phyloP scores from a whole-genome alignment of 805 yeast genomes.

The Yamadazyma phyllophila region DNA sequence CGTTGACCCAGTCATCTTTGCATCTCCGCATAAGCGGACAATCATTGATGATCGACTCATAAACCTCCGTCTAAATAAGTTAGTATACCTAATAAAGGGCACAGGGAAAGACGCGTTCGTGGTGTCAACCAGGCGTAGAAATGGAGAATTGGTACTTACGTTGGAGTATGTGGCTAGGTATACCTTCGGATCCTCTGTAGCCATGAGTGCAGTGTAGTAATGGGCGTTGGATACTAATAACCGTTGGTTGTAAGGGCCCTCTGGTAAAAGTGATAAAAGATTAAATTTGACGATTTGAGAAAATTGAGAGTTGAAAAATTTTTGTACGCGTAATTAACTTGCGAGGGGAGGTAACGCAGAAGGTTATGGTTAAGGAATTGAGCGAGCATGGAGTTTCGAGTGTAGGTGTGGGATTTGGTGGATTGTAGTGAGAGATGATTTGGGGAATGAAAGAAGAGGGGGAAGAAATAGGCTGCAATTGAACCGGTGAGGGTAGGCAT shows the following conservation, averaged over 20 bases:
- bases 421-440: not conserved
- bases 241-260: conserved; percentile 3
- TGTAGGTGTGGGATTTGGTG: not conserved
- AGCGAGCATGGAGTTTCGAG: not conserved
- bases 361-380: not conserved
- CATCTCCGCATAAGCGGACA: conserved; percentile 88
- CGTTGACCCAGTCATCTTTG: conserved; percentile 93
- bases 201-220: conserved; percentile 4
- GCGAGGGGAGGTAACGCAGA: not conserved
- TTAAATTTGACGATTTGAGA: conserved; percentile 12
- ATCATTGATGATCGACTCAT: conserved; percentile 64
- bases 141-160: conserved; percentile 28
- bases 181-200: conserved; percentile 31
- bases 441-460: too few relatives aligned
- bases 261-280: not conserved
- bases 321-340: conserved; percentile 7
- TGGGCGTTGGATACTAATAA: not conserved
- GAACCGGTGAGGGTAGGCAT: too few relatives aligned
- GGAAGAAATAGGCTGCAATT: too few relatives aligned
- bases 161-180: conserved; percentile 46
- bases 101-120: conserved; percentile 4
- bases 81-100: conserved; percentile 5
- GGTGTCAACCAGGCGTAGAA: not conserved
- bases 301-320: conserved; percentile 6
- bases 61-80: conserved; percentile 53